Base-by-base conservation (phyloP, 23 red algal species). In the Agarophyton chilense region DNA sequence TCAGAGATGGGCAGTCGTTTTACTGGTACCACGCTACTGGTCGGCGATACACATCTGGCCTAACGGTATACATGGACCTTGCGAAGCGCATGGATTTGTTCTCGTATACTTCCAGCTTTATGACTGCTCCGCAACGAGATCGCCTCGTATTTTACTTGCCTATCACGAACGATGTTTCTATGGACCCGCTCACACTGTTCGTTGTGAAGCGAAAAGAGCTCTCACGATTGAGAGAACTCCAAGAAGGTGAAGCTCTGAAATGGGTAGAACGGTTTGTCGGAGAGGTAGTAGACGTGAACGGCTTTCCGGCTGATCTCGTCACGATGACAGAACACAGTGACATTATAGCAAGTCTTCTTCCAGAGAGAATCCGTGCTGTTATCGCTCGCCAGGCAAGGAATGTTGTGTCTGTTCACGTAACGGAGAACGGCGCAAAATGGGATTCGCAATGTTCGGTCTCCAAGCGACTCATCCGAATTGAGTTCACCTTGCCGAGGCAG, bases 11-110 rank as follows among this genome's bases (percentile, higher is more conserved):
- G 19, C 65, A 63, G 81, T 85, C 79, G 4, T 84, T 63, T 67
- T 84, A 52, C 44, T 86, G 82, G 72, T 94, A 76, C 57, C 83
- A 94, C 46, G 91, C 91, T 6, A 86, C 68, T 14, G 91, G 91
- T 36, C 68, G 91, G 17, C 78, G 79, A 51, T 54, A 86, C 34
- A 86, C 91, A 36, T 61, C 91, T 14, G 81, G 81, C 12, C 72
- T 94, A 9, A 94, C 81, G 8, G 80, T 79, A 19, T 70, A 71
- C 29, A 60, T 94, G 39, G 73, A 84, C 28, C 64, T 94, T 22
- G 73, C 73, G 17, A 85, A 79, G 54, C 67, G 91, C 11, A 80
- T 86, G 81, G 91, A 94, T 70, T 32, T 94, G 41, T 86, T 94
- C 64, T 67, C 88, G 0, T 81, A 82, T 52, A 91, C 77, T 16